Base-by-base conservation (phyloP, 306 rosid species). In the Betula pendula region DNA sequence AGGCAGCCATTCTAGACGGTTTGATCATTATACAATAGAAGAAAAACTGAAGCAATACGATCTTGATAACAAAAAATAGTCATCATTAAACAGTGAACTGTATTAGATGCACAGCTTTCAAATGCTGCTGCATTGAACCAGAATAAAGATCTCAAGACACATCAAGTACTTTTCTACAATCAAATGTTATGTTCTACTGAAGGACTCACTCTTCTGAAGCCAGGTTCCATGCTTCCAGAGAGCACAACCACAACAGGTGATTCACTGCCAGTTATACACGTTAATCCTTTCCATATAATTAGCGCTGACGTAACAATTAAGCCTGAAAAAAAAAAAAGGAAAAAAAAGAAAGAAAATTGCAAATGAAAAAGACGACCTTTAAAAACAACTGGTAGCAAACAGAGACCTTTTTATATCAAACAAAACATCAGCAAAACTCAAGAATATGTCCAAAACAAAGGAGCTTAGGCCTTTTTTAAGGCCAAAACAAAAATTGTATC, bases 211-310 rank as follows among this genome's bases (percentile, higher is more conserved):
- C 93, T 84, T 42, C 88, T 83, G 84, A 94, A 90, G 31, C 96
- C 97, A 12, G 96, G 98, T 77, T 94, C 98, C 97, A 94, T 94
- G 84, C 98, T 90, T 72, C 65, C 96, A 71, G 97, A 79, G 76
- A 90, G 87, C 79, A 92, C 98, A 71, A 90, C 94, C 25, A 90
- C 93, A 19, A 86, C 93, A 1, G 97, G 97, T 8, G 97, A 92
- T 77, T 90, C 94, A 77, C 89, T 87, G 50, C 97, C 92, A 43
- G 91, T 86, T 20, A 90, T 59, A 74, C 89, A 85, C 83, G 89
- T 84, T 79, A 94, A 53, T 56, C 85, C 93, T 73, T 87, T 94
- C 98, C 96, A 92, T 74, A 94, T 85, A 44, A 92, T 82, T 62
- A 90, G 79, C 22, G 93, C 94, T 6, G 89, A 81, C 0, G 96